Evolutionary conservation across 1,139 yeast species (phyloP), one percentile per base, ranked within the genome.

Genomic region (Blastobotrys persicus): DNA sequence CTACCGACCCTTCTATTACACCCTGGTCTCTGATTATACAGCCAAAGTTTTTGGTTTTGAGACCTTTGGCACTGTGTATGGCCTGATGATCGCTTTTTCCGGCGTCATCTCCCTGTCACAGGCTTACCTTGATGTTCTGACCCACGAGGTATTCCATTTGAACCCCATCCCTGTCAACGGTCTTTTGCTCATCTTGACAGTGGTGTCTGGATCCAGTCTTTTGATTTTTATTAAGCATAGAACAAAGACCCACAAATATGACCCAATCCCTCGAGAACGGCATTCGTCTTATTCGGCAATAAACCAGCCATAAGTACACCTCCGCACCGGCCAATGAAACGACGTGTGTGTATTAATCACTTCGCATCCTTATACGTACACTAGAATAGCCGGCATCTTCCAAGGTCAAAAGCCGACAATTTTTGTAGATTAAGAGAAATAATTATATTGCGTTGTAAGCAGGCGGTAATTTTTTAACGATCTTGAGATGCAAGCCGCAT

Each of bases 1-100:
- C 1, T 89, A 86, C 67, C 77, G 98, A 65, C 97, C 98, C 14
- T 86, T 89, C 62, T 88, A 86, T 63, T 91, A 88, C 67, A 89
- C 98, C 1, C 88, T 95, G 0, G 87, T 89, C 1, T 85, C 95
- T 3, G 97, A 91, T 66, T 88, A 83, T 63, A 80, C 91, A 63
- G 95, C 96, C 40, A 91, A 91, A 63, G 92, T 89, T 16, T 91
- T 91, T 71, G 98, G 98, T 0, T 89, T 86, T 66, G 85, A 81
- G 49, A 88, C 95, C 1, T 91, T 91, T 69, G 97, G 97, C 35
- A 83, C 91, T 1, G 82, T 89, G n/a, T 91, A 91, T 64, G 98
- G 98, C 0, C 72, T 91, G 7, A 77, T 88, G 60, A 87, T 88
- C 60, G 83, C 89, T 52, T 72, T 86, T 52, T 80, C 95, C 13